Evolutionary conservation across 2,329 filamentous ascomycete genomes (phyloP).

Genomic region (Scedosporium boydii): DNA sequence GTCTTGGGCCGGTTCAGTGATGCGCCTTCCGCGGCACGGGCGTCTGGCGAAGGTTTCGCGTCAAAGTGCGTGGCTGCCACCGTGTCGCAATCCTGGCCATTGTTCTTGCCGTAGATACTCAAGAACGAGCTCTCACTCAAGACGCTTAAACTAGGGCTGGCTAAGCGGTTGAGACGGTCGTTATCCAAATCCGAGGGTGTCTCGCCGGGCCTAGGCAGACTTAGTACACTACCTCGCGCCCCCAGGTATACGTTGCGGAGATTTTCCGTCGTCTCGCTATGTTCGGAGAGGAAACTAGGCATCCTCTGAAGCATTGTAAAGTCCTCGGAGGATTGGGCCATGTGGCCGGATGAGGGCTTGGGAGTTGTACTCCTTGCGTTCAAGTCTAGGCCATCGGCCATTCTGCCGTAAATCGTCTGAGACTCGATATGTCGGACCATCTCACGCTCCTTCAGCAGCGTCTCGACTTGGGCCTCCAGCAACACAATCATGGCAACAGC

Average conservation of each 20-base stretch:
- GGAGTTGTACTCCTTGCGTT: conserved; percentile 4
- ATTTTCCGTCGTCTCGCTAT: conserved; percentile 49
- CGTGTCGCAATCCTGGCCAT: not conserved
- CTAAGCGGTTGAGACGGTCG: conserved; percentile 21
- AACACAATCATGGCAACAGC: conserved; percentile 60
- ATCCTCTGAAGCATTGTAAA: conserved; percentile 38
- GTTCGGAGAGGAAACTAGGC: conserved; percentile 56
- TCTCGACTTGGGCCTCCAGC: conserved; percentile 50
- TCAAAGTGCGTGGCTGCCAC: not conserved
- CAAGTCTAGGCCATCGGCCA: not conserved
- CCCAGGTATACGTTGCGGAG: conserved; percentile 50
- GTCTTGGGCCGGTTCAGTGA: not conserved
- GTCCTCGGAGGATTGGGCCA: not conserved
- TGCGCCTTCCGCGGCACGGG: not conserved
- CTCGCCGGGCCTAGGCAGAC: conserved; percentile 38
- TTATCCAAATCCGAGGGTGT: conserved; percentile 25
- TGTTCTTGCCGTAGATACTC: conserved; percentile 47
- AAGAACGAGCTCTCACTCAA: conserved; percentile 59
- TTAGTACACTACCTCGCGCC: conserved; percentile 36
- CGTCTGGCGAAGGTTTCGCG: not conserved
- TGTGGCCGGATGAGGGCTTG: conserved; percentile 5
- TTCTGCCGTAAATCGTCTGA: not conserved
- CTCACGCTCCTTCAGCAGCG: conserved; percentile 41
- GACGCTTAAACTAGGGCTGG: conserved; percentile 53
- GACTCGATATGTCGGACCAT: conserved; percentile 41